Evolutionary conservation across 768 basidiomycete species (phyloP).

Genomic region (Pleurotus sapidus): DNA sequence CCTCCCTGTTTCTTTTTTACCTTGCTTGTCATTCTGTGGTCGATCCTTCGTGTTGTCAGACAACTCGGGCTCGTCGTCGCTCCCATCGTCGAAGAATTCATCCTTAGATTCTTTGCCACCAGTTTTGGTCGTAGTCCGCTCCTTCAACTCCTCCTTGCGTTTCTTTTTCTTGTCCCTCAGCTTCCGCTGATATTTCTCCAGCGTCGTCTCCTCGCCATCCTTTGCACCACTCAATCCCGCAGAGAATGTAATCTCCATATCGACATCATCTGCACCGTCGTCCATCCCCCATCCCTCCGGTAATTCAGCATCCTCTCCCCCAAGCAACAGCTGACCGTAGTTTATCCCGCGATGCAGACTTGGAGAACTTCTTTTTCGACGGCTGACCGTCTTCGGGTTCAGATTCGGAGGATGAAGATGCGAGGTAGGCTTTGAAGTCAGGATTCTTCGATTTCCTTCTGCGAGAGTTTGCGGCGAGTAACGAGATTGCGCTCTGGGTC

Average conservation of each 20-base stretch:
- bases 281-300: conserved; percentile 82
- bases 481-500: conserved; percentile 82
- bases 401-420: conserved; percentile 66
- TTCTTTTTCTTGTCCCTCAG: conserved; percentile 85
- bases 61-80: conserved; percentile 23
- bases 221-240: conserved; percentile 69
- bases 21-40: conserved; percentile 17
- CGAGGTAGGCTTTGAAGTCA: conserved; percentile 84
- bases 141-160: conserved; percentile 66
- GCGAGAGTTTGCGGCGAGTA: conserved; percentile 74
- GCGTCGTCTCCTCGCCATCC: conserved; percentile 56
- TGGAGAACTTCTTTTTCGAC: conserved; percentile 28
- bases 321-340: conserved; percentile 77
- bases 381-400: conserved; percentile 38
- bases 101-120: conserved; percentile 38
- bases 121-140: conserved; percentile 21
- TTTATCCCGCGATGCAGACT: conserved; percentile 55
- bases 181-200: conserved; percentile 88
- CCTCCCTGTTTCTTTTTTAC: conserved; percentile 12
- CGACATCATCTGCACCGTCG: conserved; percentile 50
- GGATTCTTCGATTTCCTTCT: conserved; percentile 86
- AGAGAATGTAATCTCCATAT: conserved; percentile 95
- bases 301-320: conserved; percentile 59
- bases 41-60: neutral
- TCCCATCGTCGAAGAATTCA: conserved; percentile 71